Conservation (phyloP, 768 basidiomycete species). For the Mycena belliarum region DNA sequence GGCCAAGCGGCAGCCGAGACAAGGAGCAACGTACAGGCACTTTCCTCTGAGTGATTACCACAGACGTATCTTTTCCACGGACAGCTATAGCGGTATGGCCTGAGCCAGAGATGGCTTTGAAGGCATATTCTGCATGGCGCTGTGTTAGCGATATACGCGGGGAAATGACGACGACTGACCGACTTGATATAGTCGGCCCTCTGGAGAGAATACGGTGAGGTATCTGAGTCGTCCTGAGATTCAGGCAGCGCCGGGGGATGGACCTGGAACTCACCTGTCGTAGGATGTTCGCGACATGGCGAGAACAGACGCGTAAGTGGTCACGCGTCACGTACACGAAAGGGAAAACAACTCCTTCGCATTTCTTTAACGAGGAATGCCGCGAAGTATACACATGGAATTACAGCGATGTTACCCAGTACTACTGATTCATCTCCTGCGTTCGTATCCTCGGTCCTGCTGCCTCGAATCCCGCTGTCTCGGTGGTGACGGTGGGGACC, state of each 20-base stretch:
- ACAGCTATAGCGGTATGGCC: conserved; percentile 94
- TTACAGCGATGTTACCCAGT: too few species aligned
- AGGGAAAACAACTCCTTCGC: too few species aligned
- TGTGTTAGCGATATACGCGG: conserved; percentile 15
- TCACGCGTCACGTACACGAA: too few species aligned
- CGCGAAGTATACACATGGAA: too few species aligned
- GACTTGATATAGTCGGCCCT: conserved; percentile 98
- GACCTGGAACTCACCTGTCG: conserved; percentile 60
- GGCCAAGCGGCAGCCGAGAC: neutral
- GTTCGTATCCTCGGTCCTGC: too few species aligned
- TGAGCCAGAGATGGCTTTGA: conserved; percentile 98
- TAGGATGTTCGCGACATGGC: conserved; percentile 94
- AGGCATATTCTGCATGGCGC: conserved; percentile 82
- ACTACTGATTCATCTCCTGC: conserved; percentile 13
- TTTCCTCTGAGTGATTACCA: conserved; percentile 98
- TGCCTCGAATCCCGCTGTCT: too few species aligned
- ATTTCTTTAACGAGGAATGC: too few species aligned
- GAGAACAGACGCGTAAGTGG: conserved; percentile 30
- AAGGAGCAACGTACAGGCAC: conserved; percentile 71
- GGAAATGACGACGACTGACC: conserved; percentile 51
- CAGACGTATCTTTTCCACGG: conserved; percentile 90
- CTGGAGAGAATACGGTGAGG: conserved; percentile 95
- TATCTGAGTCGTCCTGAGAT: conserved; percentile 50
- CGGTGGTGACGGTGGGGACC: neutral
- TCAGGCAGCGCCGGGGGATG: neutral